Base-by-base conservation (phyloP, 345 rosid species). In the Boechera retrofracta region DNA sequence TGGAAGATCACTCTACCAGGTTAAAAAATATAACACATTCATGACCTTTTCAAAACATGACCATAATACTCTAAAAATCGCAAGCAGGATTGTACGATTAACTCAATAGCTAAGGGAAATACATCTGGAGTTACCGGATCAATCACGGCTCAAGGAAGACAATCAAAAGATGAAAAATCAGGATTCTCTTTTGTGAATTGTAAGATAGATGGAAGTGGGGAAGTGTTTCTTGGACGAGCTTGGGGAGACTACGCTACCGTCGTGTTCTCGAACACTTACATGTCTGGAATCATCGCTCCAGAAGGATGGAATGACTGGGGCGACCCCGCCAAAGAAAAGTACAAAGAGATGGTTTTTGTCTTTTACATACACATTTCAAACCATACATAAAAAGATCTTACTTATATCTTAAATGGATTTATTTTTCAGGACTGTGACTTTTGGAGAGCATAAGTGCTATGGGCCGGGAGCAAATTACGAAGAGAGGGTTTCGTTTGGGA, bases 231-330 rank as follows among this genome's bases (percentile, higher is more conserved):
- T 12, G 96, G 98, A 5, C 45, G 96, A 79, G 96, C 98, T 10
- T 90, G 94, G 94, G 87, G 88, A 74, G 70, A 77, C 12, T 86
- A 84, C 51, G 86, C 97, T 2, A 85, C 88, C 0, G 94, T 88
- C 0, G 83, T 92, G 57, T 92, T 92, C 70, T 82, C 89, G 0
- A 85, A 72, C 52, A 86, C 90, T 3, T 86, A 85, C 78, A 88
- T 92, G 94, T 73, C 97, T 2, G 73, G 44, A 71, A 85, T 81
- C 33, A 79, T 90, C 6, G 72, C 84, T 33, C 79, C 87, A 2
- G 86, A 80, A 28, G 92, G 96, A 39, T 92, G 97, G 96, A 83
- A 85, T 76, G 89, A 92, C 26, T 90, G 89, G 91, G 64, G 71
- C 2, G 87, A 89, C 51, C 80, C 85, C 10, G 73, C 86, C 7